A percentile compares a stretch with the other conserved stretches of the same genome.
phyloP scores from a whole-genome alignment of 2,329 filamentous ascomycete genomes.

The Fusarium sterilihyphosum region DNA sequence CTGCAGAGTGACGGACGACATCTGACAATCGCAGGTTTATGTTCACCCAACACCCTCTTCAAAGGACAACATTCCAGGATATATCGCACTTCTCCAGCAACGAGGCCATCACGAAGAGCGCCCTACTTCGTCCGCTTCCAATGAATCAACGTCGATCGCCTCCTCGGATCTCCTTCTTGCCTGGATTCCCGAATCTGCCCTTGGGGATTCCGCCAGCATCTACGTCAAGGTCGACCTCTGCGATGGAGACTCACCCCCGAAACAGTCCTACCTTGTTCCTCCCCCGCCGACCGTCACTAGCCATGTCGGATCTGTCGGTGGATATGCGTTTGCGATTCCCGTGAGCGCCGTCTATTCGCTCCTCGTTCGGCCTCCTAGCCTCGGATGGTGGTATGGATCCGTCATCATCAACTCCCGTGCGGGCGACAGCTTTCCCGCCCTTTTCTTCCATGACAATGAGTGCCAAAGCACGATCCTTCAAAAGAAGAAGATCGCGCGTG shows the following conservation, averaged over 20 bases:
- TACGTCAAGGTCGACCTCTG: slow-evolving; percentile 96
- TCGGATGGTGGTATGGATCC: slow-evolving; percentile 99
- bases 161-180: slow-evolving; percentile 84
- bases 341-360: slow-evolving; percentile 91
- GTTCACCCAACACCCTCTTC: slow-evolving; percentile 92
- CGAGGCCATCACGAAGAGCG: slow-evolving; percentile 65
- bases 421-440: slow-evolving; percentile 91
- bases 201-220: slow-evolving; percentile 85
- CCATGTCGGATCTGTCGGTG: slow-evolving; percentile 75
- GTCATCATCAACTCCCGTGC: slow-evolving; percentile 90
- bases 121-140: slow-evolving; percentile 47
- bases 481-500: slow-evolving; percentile 84
- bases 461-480: slow-evolving; percentile 96
- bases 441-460: slow-evolving; percentile 98
- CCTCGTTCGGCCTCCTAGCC: slow-evolving; percentile 86
- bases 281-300: slow-evolving; percentile 87
- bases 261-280: slow-evolving; percentile 89
- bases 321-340: slow-evolving; percentile 92
- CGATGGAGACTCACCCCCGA: slow-evolving; percentile 81
- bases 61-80: slow-evolving; percentile 96
- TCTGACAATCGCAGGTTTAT: slow-evolving; percentile 74
- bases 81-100: slow-evolving; percentile 92
- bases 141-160: slow-evolving; percentile 55
- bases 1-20: not conserved
- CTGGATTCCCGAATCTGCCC: slow-evolving; percentile 89